Evolutionary conservation across 768 basidiomycete species (phyloP).

Genomic region (Agaricus blazei): DNA sequence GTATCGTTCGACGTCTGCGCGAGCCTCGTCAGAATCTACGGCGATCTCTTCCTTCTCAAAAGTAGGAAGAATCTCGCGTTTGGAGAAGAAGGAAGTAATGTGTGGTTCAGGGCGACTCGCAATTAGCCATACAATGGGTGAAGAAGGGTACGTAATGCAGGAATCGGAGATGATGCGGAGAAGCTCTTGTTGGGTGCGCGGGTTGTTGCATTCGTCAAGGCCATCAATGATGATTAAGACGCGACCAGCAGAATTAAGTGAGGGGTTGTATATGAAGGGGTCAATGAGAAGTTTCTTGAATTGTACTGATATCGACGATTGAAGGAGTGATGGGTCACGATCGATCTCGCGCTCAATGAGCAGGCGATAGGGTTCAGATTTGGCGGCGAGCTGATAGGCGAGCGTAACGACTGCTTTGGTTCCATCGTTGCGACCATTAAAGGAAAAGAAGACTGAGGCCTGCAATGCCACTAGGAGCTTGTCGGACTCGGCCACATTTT

Average conservation of each 20-base stretch:
- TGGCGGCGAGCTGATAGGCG: neutral
- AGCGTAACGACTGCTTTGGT: slow-evolving; percentile 11
- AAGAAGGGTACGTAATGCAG: no score
- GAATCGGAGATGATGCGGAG: no score
- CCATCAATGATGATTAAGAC: neutral
- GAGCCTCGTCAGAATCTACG: no score
- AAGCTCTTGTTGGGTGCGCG: no score
- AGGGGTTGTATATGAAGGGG: neutral
- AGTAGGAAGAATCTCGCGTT: no score
- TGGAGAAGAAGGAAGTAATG: no score
- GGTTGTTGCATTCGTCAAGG: neutral
- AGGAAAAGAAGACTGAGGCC: neutral
- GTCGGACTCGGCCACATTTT: neutral
- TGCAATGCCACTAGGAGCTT: no score
- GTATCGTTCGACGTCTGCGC: no score
- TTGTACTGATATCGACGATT: neutral
- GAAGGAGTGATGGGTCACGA: neutral
- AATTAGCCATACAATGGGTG: no score
- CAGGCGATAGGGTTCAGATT: neutral
- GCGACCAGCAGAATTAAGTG: neutral
- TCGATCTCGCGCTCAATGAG: no score
- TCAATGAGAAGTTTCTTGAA: neutral
- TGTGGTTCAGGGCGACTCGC: no score
- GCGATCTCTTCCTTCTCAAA: no score
- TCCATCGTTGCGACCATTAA: neutral